These are phyloP conservation scores for Biscogniauxia marginata DNA, from an alignment of 2,329 filamentous ascomycete species.

Conservation along the genomic window DNA sequence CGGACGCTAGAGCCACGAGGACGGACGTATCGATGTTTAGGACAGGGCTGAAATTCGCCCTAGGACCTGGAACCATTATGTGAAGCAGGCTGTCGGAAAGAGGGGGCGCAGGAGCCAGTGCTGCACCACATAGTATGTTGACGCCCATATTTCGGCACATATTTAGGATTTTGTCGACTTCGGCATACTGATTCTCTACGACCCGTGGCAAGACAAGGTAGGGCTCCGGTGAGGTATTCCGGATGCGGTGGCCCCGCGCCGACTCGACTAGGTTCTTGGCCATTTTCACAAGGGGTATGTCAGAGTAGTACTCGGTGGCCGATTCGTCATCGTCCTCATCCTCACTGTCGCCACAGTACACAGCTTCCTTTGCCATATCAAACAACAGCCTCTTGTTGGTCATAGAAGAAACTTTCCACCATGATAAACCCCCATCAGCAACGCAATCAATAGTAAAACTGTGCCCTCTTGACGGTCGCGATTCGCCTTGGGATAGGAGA, in stretches of 20 bases:
- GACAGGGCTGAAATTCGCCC: conserved; percentile 21
- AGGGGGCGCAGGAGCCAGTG: conserved; percentile 15
- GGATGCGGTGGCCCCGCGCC: conserved; percentile 29
- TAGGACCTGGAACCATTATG: conserved; percentile 30
- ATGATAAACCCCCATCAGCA: conserved; percentile 29
- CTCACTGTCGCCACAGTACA: conserved; percentile 30
- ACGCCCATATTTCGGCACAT: conserved; percentile 27
- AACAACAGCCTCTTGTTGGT: conserved; percentile 31
- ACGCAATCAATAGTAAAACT: conserved; percentile 30
- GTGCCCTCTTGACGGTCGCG: conserved; percentile 20
- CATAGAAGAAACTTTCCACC: conserved; percentile 34
- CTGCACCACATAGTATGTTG: conserved; percentile 23
- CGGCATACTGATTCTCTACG: conserved; percentile 21
- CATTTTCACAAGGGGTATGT: conserved; percentile 32
- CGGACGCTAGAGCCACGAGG: conserved; percentile 69
- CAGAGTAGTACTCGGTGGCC: conserved; percentile 16
- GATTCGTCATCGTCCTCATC: conserved; percentile 20
- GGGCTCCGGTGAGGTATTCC: conserved; percentile 20
- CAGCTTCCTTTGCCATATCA: conserved; percentile 33
- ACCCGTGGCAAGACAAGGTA: conserved; percentile 31
- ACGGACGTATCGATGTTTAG: conserved; percentile 68
- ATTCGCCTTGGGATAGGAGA: conserved; percentile 26
- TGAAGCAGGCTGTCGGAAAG: conserved; percentile 23
- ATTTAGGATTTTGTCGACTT: conserved; percentile 28
- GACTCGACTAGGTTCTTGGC: conserved; percentile 25